Conservation (phyloP, 2,329 filamentous ascomycete genomes). For the Davidsoniella virescens region DNA sequence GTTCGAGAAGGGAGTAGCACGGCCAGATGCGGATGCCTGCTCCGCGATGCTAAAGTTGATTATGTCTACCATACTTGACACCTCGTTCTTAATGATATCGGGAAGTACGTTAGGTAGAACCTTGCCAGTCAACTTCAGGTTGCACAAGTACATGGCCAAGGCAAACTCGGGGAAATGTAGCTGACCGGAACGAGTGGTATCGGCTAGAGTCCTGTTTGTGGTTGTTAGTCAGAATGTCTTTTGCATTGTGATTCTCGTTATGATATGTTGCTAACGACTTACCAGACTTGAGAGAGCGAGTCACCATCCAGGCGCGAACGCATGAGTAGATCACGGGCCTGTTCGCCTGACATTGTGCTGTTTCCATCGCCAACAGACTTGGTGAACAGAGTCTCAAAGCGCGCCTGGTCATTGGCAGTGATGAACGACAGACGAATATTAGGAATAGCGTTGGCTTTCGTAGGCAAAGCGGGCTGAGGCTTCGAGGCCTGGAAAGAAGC, state of each 20-base stretch:
- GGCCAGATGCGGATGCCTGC: conserved; percentile 35
- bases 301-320: conserved; percentile 78
- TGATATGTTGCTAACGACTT: conserved; percentile 19
- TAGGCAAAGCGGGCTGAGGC: conserved; percentile 28
- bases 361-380: conserved; percentile 75
- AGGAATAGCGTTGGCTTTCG: conserved; percentile 61
- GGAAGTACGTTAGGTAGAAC: conserved; percentile 58
- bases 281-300: conserved; percentile 87
- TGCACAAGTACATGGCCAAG: conserved; percentile 96
- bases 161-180: conserved; percentile 96
- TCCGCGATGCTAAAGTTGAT: conserved; percentile 89
- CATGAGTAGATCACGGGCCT: conserved; percentile 75
- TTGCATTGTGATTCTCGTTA: not conserved
- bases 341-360: conserved; percentile 79
- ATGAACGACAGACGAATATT: conserved; percentile 93
- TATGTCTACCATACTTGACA: conserved; percentile 98
- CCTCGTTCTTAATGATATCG: conserved; percentile 83
- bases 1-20: conserved; percentile 31
- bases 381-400: conserved; percentile 96
- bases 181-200: conserved; percentile 92
- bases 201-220: conserved; percentile 60
- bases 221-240: not conserved
- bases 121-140: conserved; percentile 78
- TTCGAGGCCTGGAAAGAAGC: conserved; percentile 45
- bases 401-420: conserved; percentile 82